A percentile compares a stretch with the other conserved stretches of the same genome.
These are phyloP conservation scores for Myriosclerotinia duriaeana DNA, from an alignment of 2,329 filamentous ascomycete species.

Conservation along the genomic window DNA sequence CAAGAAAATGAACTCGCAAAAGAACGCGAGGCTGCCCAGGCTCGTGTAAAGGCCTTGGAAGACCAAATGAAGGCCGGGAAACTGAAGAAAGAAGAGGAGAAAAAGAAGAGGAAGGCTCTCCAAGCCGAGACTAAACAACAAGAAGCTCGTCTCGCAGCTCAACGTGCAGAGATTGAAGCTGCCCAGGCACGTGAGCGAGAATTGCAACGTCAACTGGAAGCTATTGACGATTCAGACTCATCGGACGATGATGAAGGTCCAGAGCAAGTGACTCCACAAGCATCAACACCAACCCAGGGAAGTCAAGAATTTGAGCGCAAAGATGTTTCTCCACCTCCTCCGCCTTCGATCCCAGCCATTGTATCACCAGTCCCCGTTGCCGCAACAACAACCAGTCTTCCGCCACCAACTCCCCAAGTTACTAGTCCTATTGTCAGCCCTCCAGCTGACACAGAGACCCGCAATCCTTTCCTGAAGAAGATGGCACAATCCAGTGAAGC, in stretches of 20 bases:
- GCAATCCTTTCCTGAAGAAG: slow-evolving; percentile 93
- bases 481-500: slow-evolving; percentile 62
- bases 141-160: slow-evolving; percentile 77
- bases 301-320: slow-evolving; percentile 56
- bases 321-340: slow-evolving; percentile 52
- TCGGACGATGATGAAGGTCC: slow-evolving; percentile 80
- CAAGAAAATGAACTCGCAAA: slow-evolving; percentile 79
- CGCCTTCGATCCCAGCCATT: slow-evolving; percentile 40
- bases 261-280: slow-evolving; percentile 64
- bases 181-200: slow-evolving; percentile 88
- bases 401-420: slow-evolving; percentile 24
- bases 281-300: slow-evolving; percentile 56
- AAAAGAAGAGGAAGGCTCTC: slow-evolving; percentile 85
- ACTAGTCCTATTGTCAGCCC: slow-evolving; percentile 47
- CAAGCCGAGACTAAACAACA: slow-evolving; percentile 84
- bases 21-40: slow-evolving; percentile 78
- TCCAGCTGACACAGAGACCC: slow-evolving; percentile 71
- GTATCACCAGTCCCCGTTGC: slow-evolving; percentile 30
- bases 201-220: slow-evolving; percentile 81
- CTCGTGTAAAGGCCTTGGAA: slow-evolving; percentile 83
- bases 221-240: slow-evolving; percentile 70
- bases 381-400: slow-evolving; percentile 33
- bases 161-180: slow-evolving; percentile 87
- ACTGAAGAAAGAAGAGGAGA: slow-evolving; percentile 94
- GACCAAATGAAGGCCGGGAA: slow-evolving; percentile 93